phyloP scores from a whole-genome alignment of 768 basidiomycete genomes.

The Tulasnella sp. region DNA sequence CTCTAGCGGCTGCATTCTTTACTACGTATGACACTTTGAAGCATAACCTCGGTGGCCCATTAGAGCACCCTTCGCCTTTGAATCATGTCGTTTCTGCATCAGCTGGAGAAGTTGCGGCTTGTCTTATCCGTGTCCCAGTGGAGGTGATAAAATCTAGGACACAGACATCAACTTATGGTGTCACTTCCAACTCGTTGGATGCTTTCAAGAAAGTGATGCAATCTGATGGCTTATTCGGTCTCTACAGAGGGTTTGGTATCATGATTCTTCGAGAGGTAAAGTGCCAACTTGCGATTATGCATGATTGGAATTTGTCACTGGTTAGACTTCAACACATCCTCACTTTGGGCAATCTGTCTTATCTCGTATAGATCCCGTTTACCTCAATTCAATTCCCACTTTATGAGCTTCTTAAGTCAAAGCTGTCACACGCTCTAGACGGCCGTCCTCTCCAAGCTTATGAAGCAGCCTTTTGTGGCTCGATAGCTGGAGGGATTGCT shows the following conservation, averaged over 20 bases:
- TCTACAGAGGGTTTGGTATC: slow-evolving; percentile 36
- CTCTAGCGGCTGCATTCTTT: slow-evolving; percentile 87
- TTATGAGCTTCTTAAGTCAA: slow-evolving; percentile 74
- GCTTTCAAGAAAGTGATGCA: slow-evolving; percentile 26
- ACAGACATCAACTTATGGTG: slow-evolving; percentile 32
- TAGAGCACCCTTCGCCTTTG: slow-evolving; percentile 45
- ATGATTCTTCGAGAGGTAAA: slow-evolving; percentile 36
- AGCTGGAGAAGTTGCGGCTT: slow-evolving; percentile 41
- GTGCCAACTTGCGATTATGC: too few relatives aligned
- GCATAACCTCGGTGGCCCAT: slow-evolving; percentile 46
- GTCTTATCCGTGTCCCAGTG: slow-evolving; percentile 36
- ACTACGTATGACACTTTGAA: slow-evolving; percentile 88
- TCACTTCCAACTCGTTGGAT: slow-evolving; percentile 21
- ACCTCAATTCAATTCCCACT: slow-evolving; percentile 92
- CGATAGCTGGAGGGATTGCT: slow-evolving; percentile 78
- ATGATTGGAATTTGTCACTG: too few relatives aligned
- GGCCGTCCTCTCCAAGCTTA: slow-evolving; percentile 37
- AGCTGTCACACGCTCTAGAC: slow-evolving; percentile 41
- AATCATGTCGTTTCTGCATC: slow-evolving; percentile 44
- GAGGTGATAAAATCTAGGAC: slow-evolving; percentile 38
- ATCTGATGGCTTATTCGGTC: slow-evolving; percentile 30
- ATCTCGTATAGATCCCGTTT: slow-evolving; percentile 66
- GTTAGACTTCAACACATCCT: too few relatives aligned
- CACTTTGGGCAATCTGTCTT: background rate
- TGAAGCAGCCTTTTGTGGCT: slow-evolving; percentile 66